Evolutionary conservation across 306 rosid genomes (phyloP), one percentile per base, ranked within the genome.

Genomic region (Amphicarpaea edgeworthii): DNA sequence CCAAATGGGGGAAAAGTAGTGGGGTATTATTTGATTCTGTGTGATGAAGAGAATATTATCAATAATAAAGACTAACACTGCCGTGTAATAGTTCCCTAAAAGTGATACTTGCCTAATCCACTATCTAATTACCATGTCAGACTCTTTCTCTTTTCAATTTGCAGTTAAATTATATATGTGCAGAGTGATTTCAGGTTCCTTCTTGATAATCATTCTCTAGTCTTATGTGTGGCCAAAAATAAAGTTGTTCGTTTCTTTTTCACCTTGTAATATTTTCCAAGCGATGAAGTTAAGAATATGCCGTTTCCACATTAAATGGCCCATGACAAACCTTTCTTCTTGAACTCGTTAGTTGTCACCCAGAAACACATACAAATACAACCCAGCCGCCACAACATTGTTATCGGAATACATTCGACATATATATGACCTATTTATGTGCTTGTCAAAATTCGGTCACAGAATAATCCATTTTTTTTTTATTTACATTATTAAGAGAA

Each of bases 251-350:
- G 23, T 21, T 46, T n/a, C 47, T 57, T 43, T 62, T 76, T 61
- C 58, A 24, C 14, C 20, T 1, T 37, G 26, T 19, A 19, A 58
- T 15, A 2, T 51, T 72, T 40, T 55, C 58, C 4, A 47, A 65
- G 67, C 7, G 1, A 17, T 15, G 12, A 57, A 58, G 58, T 17
- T 6, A 68, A 59, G 72, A 68, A 81, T 75, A 75, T 81, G 81
- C 77, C 67, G 2, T n/a, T 15, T 26, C 66, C 80, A 59, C 79
- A 7, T 74, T 68, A 23, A 47, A 57, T 42, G 83, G 83, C 50
- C 70, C 26, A 8, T 14, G 50, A 11, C 19, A 4, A 40, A 21
- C 37, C 4, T 17, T 16, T 55, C 32, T 43, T 43, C 16, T 32
- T 4, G 28, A 43, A 57, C 41, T 45, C 8, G 51, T 32, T 47